Evolutionary conservation across 148 eudicot genomes (phyloP), one percentile per base, ranked within the genome.

Genomic region (Polygonum aviculare): DNA sequence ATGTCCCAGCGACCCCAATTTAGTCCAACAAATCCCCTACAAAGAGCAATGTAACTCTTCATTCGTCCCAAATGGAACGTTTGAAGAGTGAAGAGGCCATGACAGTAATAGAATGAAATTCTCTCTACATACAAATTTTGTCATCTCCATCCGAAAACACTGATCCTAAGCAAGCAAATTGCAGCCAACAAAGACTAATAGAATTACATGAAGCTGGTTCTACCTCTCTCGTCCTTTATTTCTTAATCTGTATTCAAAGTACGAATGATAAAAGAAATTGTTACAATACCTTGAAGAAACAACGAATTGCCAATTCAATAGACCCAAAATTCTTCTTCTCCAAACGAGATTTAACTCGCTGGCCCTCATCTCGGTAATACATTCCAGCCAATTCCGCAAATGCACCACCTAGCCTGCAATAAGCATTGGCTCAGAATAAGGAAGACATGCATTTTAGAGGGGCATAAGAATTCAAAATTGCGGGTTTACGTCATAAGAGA

Each of bases 351-450:
- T 87, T 95, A 50, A 95, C 80, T 76, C 91, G 87, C 65, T 91
- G 86, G 75, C 99, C 97, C 88, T 93, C 99, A 72, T 95, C 98
- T 75, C 93, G 83, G 74, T 93, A 95, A 85, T 88, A 93, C 39
- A 80, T 51, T 81, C 79, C 86, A 45, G 90, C 86, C 76, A 95
- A 82, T 73, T 95, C 99, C 52, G 91, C 84, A 78, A 91, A 89
- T 79, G 81, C 57, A 62, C 79, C 87, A 54, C 86, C 92, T 39
- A 95, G 74, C 87, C 99, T 95, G 93, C 85, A 87, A 44, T 39
- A 62, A 12, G 4, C 12, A 60, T 65, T 51, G 59, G 65, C 55
- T 38, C 38, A 35, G 39, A 67, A 63, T 59, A 55, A 15, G 48
- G 14, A 52, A 48, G 38, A 74, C 65, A 31, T 67, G 76, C 41